phyloP scores from a whole-genome alignment of 345 rosid genomes.

The Abelmoschus esculentus region DNA sequence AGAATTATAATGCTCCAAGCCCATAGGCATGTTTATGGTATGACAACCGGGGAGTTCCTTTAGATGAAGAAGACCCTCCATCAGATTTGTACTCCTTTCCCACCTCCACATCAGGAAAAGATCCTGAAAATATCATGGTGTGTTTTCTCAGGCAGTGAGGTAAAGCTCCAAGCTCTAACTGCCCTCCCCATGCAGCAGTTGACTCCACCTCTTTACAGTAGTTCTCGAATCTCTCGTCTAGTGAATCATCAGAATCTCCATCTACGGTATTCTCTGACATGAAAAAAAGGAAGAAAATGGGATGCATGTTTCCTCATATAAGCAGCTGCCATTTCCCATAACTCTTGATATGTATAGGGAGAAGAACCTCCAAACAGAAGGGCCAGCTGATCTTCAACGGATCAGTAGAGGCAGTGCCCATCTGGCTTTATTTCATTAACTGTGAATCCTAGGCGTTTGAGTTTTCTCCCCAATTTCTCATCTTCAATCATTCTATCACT shows the following conservation, averaged over 20 bases:
- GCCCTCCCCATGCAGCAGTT: no score
- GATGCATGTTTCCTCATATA: constrained; percentile 61
- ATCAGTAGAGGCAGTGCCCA: constrained; percentile 72
- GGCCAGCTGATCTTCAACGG: constrained; percentile 79
- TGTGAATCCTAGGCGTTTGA: constrained; percentile 58
- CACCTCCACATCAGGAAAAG: no score
- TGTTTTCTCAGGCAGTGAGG: no score
- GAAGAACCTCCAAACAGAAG: constrained; percentile 51
- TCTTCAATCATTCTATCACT: constrained; percentile 67
- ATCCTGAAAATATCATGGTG: no score
- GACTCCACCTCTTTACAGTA: constrained; percentile 43
- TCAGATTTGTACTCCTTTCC: no score
- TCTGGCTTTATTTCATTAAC: constrained; percentile 20
- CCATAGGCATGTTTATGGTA: no score
- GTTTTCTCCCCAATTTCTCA: constrained; percentile 43
- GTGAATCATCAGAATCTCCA: constrained; percentile 26
- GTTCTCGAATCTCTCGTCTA: constrained; percentile 40
- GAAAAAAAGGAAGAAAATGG: constrained; percentile 29
- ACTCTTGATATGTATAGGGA: constrained; percentile 53
- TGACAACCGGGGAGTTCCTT: no score
- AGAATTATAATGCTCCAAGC: no score
- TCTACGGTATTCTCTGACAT: constrained; percentile 31
- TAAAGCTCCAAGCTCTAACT: no score
- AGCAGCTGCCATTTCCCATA: constrained; percentile 69
- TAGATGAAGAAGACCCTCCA: no score